Conservation (phyloP, 139 green algal genomes). For the Chlorokybus atmophyticus region DNA sequence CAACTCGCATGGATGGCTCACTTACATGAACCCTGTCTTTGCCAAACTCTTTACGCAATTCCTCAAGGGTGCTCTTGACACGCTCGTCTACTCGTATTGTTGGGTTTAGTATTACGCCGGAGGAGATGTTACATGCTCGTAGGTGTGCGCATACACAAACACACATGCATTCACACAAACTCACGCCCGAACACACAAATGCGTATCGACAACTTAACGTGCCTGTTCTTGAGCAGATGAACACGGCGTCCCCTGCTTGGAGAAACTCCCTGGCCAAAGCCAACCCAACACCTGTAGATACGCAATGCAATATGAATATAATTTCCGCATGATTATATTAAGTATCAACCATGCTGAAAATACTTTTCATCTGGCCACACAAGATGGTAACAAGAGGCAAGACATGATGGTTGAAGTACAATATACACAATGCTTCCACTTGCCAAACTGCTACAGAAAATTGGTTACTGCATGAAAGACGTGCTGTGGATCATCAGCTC, state of each 20-base stretch:
- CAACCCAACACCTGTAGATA: constrained; percentile 41
- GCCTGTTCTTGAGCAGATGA: constrained; percentile 57
- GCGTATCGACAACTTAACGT: constrained; percentile 1
- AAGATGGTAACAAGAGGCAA: too few relatives aligned
- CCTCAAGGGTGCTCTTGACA: constrained; percentile 8
- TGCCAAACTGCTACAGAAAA: too few relatives aligned
- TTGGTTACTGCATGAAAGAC: too few relatives aligned
- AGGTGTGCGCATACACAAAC: background rate
- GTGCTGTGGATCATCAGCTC: too few relatives aligned
- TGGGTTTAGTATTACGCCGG: background rate
- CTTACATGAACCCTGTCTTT: constrained; percentile 7
- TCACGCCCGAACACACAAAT: too few relatives aligned
- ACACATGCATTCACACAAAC: too few relatives aligned
- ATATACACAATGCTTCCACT: too few relatives aligned
- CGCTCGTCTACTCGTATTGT: constrained; percentile 3
- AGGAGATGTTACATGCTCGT: background rate
- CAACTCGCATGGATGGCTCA: background rate
- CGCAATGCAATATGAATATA: too few relatives aligned
- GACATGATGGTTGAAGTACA: too few relatives aligned
- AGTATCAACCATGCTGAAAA: too few relatives aligned
- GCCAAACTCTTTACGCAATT: constrained; percentile 4
- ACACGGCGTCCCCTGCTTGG: constrained; percentile 43
- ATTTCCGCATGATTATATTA: too few relatives aligned
- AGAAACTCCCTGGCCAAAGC: constrained; percentile 70
- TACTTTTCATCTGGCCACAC: too few relatives aligned